Conservation (phyloP, 805 yeast species). For the Kuraishia ogatae region DNA sequence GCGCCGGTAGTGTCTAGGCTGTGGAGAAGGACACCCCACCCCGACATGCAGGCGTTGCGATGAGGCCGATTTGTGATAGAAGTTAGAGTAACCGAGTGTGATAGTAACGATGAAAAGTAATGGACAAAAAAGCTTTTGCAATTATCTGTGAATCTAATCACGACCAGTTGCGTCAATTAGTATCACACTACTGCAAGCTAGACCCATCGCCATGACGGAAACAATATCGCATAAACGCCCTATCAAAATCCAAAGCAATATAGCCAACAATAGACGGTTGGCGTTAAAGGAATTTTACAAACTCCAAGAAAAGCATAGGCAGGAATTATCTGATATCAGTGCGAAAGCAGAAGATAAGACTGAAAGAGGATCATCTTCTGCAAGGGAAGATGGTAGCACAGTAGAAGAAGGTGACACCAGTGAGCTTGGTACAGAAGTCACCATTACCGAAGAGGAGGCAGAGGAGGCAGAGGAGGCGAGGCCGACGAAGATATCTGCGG, state of each 20-base stretch:
- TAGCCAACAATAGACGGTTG: conserved; percentile 23
- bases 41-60: not conserved
- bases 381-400: not conserved
- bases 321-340: conserved; percentile 8
- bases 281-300: conserved; percentile 35
- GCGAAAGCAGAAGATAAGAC: not conserved
- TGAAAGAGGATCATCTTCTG: not conserved
- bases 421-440: conserved; percentile 4
- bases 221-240: conserved; percentile 13
- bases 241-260: conserved; percentile 11
- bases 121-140: too few relatives aligned
- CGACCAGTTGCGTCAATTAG: too few relatives aligned
- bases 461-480: not conserved
- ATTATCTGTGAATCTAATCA: too few relatives aligned
- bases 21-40: not conserved
- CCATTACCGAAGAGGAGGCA: conserved; percentile 2
- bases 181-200: too few relatives aligned
- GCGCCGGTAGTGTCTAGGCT: not conserved
- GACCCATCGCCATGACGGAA: conserved; percentile 10
- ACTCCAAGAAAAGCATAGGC: conserved; percentile 20
- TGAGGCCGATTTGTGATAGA: not conserved
- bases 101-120: too few relatives aligned
- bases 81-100: not conserved
- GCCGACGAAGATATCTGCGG: conserved; percentile 14
- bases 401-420: not conserved